Evolutionary conservation across 192 early-diverging fungal species (phyloP), one percentile per base, ranked within the genome.

Genomic region (Podila epigama): DNA sequence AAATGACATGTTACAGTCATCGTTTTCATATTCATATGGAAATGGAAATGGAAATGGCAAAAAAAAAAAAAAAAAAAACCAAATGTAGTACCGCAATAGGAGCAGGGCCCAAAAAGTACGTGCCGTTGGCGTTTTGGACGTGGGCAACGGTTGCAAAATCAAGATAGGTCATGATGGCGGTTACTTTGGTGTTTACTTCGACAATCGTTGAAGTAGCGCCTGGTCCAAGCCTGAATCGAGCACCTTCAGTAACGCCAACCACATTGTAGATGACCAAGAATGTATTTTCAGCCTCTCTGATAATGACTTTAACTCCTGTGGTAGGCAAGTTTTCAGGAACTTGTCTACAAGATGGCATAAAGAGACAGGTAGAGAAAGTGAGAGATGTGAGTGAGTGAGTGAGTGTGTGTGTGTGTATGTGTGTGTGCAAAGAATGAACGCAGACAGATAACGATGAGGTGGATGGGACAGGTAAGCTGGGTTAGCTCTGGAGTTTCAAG

Each of bases 301-400:
- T 29, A 6, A 77, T 59, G 4, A 63, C 41, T 7, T 36, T 50
- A 2, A 77, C 28, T 4, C 33, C 51, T 1, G 54, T 36, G 0
- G 66, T n/a, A 12, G 73, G 73, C 40, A 77, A 16, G 28, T 63
- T 55, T 10, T 29, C 44, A 31, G 73, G 73, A 16, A 77, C 66
- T 39, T 16, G 18, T 39, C 73, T 77, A 55, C 35, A 2, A 16
- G 12, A 22, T 29, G 34, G 34, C 3, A 55, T 22, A 39, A 37
- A n/a, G n/a, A n/a, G n/a, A n/a, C n/a, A n/a, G n/a, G n/a, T n/a
- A n/a, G n/a, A n/a, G n/a, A n/a, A n/a, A n/a, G n/a, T n/a, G n/a
- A n/a, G n/a, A n/a, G n/a, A n/a, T n/a, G n/a, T n/a, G n/a, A n/a
- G n/a, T n/a, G n/a, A n/a, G n/a, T n/a, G n/a, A n/a, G n/a, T n/a